These are phyloP conservation scores for Talaromyces sp. DNA, from an alignment of 2,329 filamentous ascomycete genomes.

Conservation along the genomic window DNA sequence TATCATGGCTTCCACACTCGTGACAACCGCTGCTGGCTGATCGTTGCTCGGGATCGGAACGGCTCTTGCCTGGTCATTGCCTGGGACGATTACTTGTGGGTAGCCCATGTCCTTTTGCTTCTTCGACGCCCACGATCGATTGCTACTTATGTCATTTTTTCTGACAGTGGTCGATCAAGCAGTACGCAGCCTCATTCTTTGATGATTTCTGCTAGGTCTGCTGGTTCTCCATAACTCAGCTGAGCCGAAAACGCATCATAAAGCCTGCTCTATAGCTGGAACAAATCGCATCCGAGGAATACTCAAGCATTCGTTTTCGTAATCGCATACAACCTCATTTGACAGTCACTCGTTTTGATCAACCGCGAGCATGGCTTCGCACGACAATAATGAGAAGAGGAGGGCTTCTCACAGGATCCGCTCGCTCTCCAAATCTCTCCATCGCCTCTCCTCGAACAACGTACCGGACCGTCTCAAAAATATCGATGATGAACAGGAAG, in stretches of 20 bases:
- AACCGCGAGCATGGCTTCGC: slow-evolving; percentile 34
- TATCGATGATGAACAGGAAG: slow-evolving; percentile 55
- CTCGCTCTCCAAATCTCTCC: slow-evolving; percentile 40
- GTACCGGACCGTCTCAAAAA: slow-evolving; percentile 57
- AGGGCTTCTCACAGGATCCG: slow-evolving; percentile 41
- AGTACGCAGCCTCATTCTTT: neutral
- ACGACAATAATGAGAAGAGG: slow-evolving; percentile 42
- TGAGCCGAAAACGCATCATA: neutral
- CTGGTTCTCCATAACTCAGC: neutral
- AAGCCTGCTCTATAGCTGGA: neutral
- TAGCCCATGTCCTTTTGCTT: neutral
- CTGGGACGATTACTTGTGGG: neutral
- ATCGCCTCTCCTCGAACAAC: slow-evolving; percentile 47
- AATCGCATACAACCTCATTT: neutral
- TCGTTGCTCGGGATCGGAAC: slow-evolving; percentile 14
- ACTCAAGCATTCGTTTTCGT: neutral
- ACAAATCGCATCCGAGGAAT: neutral
- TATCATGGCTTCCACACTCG: slow-evolving; percentile 16
- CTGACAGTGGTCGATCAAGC: neutral
- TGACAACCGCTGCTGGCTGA: slow-evolving; percentile 20
- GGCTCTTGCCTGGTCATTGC: slow-evolving; percentile 5
- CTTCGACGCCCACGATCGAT: neutral
- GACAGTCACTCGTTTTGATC: neutral
- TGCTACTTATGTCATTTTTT: neutral
- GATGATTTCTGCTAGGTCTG: neutral